Base-by-base conservation (phyloP, 441 rosid species). In the Eruca vesicaria region DNA sequence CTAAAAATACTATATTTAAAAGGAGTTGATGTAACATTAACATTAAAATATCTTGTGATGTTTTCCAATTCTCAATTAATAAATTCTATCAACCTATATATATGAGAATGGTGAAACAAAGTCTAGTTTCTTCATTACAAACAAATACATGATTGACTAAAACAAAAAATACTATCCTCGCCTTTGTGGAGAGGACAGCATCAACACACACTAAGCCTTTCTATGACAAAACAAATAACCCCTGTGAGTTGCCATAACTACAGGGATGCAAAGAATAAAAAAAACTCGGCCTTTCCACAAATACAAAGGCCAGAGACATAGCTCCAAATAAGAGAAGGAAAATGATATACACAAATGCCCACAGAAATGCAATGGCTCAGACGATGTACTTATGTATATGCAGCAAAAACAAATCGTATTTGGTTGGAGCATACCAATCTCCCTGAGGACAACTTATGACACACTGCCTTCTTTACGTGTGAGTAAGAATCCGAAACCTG, bases 401-500 rank as follows among this genome's bases (percentile, higher is more conserved):
- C 59, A 32, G 64, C 64, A 62, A 43, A 71, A 23, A 59, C 58
- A 7, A 63, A 9, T 59, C 48, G 63, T 72, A 29, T 16, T 31
- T 78, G n/a, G 15, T 16, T 58, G 50, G 72, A 33, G 32, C 65
- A 66, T 29, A 72, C 31, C 16, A 31, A 61, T 61, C 60, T 73
- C 41, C 58, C 57, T 45, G 50, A 68, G 6, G 72, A 29, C 57
- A 61, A 35, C 3, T 78, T 63, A 67, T 2, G 71, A 50, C 20
- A 68, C 52, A 58, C 52, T 74, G 60, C 81, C 78, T 92, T 92
- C 97, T 15, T 86, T 68, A 28, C 93, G 91, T 66, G 97, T 87
- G 68, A 90, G 91, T 70, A 91, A 83, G 94, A 91, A 93, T 45
- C 88, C 88, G 38, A 90, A 96, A 73, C 96, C 92, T 0, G 98